phyloP scores from a whole-genome alignment of 768 basidiomycete species.

The Rhodocollybia butyracea region DNA sequence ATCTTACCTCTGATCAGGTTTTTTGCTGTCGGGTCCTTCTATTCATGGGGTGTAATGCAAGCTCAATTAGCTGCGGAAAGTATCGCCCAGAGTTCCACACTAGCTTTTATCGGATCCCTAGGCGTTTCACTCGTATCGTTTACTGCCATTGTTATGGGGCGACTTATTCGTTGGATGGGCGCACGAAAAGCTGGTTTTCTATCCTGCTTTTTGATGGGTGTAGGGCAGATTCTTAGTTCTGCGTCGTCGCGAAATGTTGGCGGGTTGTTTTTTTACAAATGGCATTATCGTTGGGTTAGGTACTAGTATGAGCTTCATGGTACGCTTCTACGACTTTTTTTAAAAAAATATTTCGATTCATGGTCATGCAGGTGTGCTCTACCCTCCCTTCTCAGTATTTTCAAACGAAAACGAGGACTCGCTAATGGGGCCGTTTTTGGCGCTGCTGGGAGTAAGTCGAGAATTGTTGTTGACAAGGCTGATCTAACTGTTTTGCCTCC shows the following conservation, averaged over 20 bases:
- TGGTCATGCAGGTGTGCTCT: slow-evolving; percentile 23
- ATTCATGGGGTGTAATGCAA: slow-evolving; percentile 30
- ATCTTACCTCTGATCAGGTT: slow-evolving; percentile 5
- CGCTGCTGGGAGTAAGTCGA: not conserved
- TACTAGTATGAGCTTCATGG: slow-evolving; percentile 20
- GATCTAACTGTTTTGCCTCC: slow-evolving; percentile 19
- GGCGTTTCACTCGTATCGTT: slow-evolving; percentile 25
- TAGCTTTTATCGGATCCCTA: slow-evolving; percentile 30
- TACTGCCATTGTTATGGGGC: slow-evolving; percentile 23
- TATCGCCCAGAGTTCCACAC: slow-evolving; percentile 20
- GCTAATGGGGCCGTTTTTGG: slow-evolving; percentile 21
- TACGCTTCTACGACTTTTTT: not conserved
- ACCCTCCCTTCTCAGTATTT: slow-evolving; percentile 29
- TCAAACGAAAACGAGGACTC: slow-evolving; percentile 24
- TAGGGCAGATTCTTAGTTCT: slow-evolving; percentile 24
- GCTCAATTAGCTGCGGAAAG: slow-evolving; percentile 22
- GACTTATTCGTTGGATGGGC: slow-evolving; percentile 27
- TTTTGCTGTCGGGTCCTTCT: slow-evolving; percentile 22
- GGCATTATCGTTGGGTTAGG: slow-evolving; percentile 26
- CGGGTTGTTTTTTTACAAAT: slow-evolving; percentile 18
- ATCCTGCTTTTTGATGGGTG: slow-evolving; percentile 24
- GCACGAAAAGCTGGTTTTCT: slow-evolving; percentile 23
- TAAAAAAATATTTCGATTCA: not conserved
- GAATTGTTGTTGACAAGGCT: not conserved
- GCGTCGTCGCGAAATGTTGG: slow-evolving; percentile 18